Percentiles rank a stretch among this genome's conserved stretches.
phyloP scores from a whole-genome alignment of 2,329 filamentous ascomycete genomes.

The Epichloe aotearoae region DNA sequence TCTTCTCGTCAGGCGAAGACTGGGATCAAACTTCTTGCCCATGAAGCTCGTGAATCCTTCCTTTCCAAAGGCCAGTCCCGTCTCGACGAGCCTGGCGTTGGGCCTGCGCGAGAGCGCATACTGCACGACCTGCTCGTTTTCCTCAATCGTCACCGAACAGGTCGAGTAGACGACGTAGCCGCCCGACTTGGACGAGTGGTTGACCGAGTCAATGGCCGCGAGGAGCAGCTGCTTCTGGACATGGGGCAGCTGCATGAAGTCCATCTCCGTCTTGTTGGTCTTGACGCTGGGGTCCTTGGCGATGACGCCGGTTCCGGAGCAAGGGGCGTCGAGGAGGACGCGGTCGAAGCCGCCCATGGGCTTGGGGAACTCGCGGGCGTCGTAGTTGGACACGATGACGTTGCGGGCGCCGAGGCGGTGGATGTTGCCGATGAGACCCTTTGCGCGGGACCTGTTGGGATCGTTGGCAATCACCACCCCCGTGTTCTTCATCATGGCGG shows the following conservation, averaged over 20 bases:
- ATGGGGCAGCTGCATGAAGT: conserved; percentile 88
- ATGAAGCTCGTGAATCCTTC: conserved; percentile 85
- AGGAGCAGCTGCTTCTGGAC: conserved; percentile 89
- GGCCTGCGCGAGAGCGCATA: conserved; percentile 85
- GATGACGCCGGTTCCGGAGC: conserved; percentile 94
- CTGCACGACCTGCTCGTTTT: conserved; percentile 80
- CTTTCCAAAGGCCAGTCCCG: conserved; percentile 77
- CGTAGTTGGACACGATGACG: conserved; percentile 89
- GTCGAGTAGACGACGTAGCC: conserved; percentile 96
- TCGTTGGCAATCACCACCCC: conserved; percentile 95
- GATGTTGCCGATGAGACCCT: conserved; percentile 96
- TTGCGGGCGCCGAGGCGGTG: conserved; percentile 90
- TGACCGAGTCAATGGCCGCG: conserved; percentile 86
- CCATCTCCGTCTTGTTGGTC: conserved; percentile 92
- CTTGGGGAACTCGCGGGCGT: conserved; percentile 84
- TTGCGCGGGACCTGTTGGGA: conserved; percentile 81
- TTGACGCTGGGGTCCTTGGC: conserved; percentile 94
- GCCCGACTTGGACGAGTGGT: conserved; percentile 82
- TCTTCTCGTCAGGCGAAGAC: conserved; percentile 67
- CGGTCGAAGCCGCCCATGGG: conserved; percentile 94
- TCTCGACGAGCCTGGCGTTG: conserved; percentile 87
- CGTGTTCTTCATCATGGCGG: conserved; percentile 61
- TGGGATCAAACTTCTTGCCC: conserved; percentile 82
- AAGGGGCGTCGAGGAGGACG: conserved; percentile 86
- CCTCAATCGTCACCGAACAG: conserved; percentile 86